Conservation (phyloP, 2,329 filamentous ascomycete genomes). For the Claviceps fusiformis region DNA sequence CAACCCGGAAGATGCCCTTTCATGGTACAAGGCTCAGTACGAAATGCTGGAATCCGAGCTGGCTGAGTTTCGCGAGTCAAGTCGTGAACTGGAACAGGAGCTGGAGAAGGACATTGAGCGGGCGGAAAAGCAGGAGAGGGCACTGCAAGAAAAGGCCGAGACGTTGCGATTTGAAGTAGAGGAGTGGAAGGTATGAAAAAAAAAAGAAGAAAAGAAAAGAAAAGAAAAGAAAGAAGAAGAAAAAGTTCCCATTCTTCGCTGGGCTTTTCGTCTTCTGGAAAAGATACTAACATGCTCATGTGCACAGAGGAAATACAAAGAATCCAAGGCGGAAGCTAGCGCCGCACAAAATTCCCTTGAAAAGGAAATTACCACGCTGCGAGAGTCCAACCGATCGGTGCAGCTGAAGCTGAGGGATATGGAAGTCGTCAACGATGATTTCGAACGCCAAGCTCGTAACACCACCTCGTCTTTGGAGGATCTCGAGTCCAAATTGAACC, state of each 20-base stretch:
- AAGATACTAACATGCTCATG: slow-evolving; percentile 4
- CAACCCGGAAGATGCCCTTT: slow-evolving; percentile 59
- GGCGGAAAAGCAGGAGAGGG: slow-evolving; percentile 82
- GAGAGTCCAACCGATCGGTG: slow-evolving; percentile 69
- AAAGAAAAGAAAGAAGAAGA: too few relatives aligned
- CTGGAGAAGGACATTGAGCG: slow-evolving; percentile 93
- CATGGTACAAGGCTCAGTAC: slow-evolving; percentile 95
- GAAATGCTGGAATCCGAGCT: slow-evolving; percentile 84
- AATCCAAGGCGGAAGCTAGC: slow-evolving; percentile 80
- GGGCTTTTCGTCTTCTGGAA: too few relatives aligned
- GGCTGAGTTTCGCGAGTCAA: slow-evolving; percentile 85
- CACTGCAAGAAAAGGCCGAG: slow-evolving; percentile 78
- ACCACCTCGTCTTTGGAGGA: slow-evolving; percentile 94
- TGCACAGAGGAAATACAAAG: slow-evolving; percentile 78
- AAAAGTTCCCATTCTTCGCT: not conserved
- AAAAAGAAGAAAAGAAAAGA: too few relatives aligned
- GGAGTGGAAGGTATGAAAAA: slow-evolving; percentile 77
- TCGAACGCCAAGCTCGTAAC: slow-evolving; percentile 88
- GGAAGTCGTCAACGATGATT: slow-evolving; percentile 97
- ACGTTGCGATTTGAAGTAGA: slow-evolving; percentile 77
- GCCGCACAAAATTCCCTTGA: slow-evolving; percentile 73
- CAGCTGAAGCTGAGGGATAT: slow-evolving; percentile 82
- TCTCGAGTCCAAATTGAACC: slow-evolving; percentile 92
- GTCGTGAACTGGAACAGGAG: slow-evolving; percentile 85
- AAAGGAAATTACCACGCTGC: slow-evolving; percentile 87